Conservation (phyloP, 1,139 yeast species). For the Pichia sp. region DNA sequence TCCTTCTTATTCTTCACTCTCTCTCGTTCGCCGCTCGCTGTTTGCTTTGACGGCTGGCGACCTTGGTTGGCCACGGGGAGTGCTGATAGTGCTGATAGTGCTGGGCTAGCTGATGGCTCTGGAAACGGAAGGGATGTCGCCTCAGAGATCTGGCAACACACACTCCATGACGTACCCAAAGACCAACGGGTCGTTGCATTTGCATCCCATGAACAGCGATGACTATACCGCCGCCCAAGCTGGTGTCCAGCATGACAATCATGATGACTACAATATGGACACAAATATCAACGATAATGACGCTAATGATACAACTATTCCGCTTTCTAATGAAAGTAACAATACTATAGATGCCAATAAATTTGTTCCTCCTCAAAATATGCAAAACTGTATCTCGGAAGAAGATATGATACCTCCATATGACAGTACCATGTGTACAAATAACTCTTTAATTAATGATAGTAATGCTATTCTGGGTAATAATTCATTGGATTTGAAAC, state of each 20-base stretch:
- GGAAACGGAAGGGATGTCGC: too few relatives aligned
- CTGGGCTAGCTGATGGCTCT: too few relatives aligned
- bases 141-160: not conserved
- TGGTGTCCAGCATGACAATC: constrained; percentile 17
- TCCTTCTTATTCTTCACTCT: too few relatives aligned
- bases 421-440: constrained; percentile 4
- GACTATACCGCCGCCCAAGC: constrained; percentile 28
- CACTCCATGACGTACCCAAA: constrained; percentile 20
- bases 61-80: too few relatives aligned
- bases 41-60: too few relatives aligned
- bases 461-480: not conserved
- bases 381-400: constrained; percentile 6
- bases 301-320: not conserved
- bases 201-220: constrained; percentile 29
- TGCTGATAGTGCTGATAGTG: too few relatives aligned
- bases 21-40: too few relatives aligned
- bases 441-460: constrained; percentile 7
- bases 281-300: constrained; percentile 9
- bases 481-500: constrained; percentile 3
- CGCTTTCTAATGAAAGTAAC: not conserved
- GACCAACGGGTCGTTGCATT: constrained; percentile 22
- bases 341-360: not conserved
- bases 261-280: constrained; percentile 7
- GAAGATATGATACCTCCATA: constrained; percentile 12
- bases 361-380: too few relatives aligned